Base-by-base conservation (phyloP, 1,139 yeast species). In the Kodamaea suecica region DNA sequence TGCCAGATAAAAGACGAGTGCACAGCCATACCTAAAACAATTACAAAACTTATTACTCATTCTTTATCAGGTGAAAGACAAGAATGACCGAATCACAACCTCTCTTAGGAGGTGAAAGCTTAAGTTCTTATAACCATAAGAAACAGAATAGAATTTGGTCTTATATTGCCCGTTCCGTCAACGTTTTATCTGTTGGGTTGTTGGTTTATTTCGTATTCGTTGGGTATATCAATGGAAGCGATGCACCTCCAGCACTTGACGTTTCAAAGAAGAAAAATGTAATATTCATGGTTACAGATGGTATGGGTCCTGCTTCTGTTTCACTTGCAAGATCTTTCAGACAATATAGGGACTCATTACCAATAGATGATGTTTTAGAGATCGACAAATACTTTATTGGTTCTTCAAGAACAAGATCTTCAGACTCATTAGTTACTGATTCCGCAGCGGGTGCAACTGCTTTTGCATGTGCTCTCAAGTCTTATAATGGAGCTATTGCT, bases 391-490 rank as follows among this genome's bases (percentile, higher is more conserved):
- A 45, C 39, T 40, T 56, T 34, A 45, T 55, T 27, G 61, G 61
- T 14, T 45, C 53, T 9, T 51, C 57, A 29, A 40, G 61, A 30
- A 55, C 60, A 4, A 44, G 59, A 9, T 52, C 58, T 29, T 45
- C 43, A 35, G 41, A 39, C 41, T 47, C 53, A 19, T 44, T 54
- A 43, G 50, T 56, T 31, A 56, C 61, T 15, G 61, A 56, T 39
- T 54, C 59, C 4, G 61, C 61, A 2, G 61, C 61, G 4, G 61
- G 59, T 1, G 61, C 60, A 15, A 55, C 59, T 5, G 59, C 61
- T 4, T 56, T 56, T 35, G 47, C 55, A 16, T 54, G 59, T 36
- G 61, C 47, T 2, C 40, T 53, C 34, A 56, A 56, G 38, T 43
- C 58, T 5, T 55, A 56, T 43, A 56, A 56, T 33, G 61, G 60